Evolutionary conservation across 2,329 filamentous ascomycete species (phyloP).

Genomic region (Chalaropsis thielavioides): DNA sequence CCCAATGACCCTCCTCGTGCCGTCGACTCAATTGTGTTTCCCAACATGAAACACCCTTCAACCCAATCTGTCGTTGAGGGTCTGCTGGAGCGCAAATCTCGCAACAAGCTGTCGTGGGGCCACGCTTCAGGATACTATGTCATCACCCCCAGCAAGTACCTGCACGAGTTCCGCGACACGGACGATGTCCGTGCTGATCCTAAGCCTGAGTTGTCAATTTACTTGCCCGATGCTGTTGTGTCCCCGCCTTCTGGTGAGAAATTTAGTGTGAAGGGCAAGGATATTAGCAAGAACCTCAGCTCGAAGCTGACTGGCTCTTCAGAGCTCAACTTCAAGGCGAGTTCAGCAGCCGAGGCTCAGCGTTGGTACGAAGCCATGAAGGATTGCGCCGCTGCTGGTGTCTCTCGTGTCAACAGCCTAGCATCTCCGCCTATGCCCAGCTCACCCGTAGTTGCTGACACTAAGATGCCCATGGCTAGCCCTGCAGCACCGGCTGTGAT

Average conservation of each 20-base stretch:
- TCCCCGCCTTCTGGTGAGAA: constrained; percentile 60
- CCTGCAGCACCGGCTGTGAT: constrained; percentile 19
- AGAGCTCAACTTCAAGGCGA: constrained; percentile 78
- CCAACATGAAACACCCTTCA: constrained; percentile 71
- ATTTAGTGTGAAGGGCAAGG: constrained; percentile 93
- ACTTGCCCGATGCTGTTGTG: constrained; percentile 77
- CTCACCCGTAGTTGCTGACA: constrained; percentile 19
- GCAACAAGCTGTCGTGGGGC: constrained; percentile 64
- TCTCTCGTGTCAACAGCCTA: constrained; percentile 20
- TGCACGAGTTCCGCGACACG: constrained; percentile 94
- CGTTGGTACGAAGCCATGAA: constrained; percentile 72
- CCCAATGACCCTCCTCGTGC: constrained; percentile 58
- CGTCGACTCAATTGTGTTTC: constrained; percentile 62
- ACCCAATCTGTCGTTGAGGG: constrained; percentile 80
- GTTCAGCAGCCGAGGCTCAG: constrained; percentile 62
- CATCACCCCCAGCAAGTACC: constrained; percentile 70
- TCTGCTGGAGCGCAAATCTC: constrained; percentile 76
- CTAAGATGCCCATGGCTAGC: constrained; percentile 19
- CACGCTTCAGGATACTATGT: constrained; percentile 79
- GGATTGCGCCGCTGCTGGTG: constrained; percentile 40
- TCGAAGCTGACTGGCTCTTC: constrained; percentile 67
- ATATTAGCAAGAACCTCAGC: constrained; percentile 64
- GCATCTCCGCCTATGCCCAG: constrained; percentile 22
- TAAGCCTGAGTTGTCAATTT: constrained; percentile 73
- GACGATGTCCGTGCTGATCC: constrained; percentile 60